Base-by-base conservation (phyloP, 495 filamentous ascomycete genomes). In the Astrothelium macrocarpum region DNA sequence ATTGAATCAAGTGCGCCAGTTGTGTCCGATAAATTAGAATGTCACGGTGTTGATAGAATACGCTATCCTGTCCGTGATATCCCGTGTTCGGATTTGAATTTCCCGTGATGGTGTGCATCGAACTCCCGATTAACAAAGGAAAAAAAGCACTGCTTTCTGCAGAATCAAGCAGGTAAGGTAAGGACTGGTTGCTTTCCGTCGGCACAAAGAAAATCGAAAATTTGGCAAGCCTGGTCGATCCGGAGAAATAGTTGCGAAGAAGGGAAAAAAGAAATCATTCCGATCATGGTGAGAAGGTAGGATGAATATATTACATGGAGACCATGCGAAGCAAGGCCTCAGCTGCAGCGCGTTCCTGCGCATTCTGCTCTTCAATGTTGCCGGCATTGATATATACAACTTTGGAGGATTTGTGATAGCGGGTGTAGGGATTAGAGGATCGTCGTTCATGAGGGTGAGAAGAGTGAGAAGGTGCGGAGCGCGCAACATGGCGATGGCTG, bases 251-350 rank as follows among this genome's bases (percentile, higher is more conserved):
- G 29, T 7, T 5, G 5, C 7, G 10, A 20, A 7, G 49, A 56
- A 56, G 25, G 3, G 29, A 16, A 56, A 56, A 10, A 56, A 29
- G n/a, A n/a, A n/a, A n/a, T n/a, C n/a, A n/a, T n/a, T 26, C 20
- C 49, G 16, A 4, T 29, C 49, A 29, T 56, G 25, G 20, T 10
- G 4, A 29, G 4, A 4, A 16, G n/a, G 16, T 26, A 29, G 25
- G 25, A 5, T 5, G 34, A 39, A 14, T 56, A 9, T 56, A 20
- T 56, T 56, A 56, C 49, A 56, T 56, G 49, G 49, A 56, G 49
- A 56, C 49, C 49, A 56, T 56, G 49, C 49, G 49, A 29, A 56
- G 49, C 49, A 56, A 29, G 49, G 49, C 49, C 49, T 56, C 49
- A 29, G 49, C 49, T 16, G 49, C 49, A 56, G 49, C 49, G 49